These are phyloP conservation scores for Trichoderma guizhouense DNA, from an alignment of 2,329 filamentous ascomycete species.

Conservation along the genomic window DNA sequence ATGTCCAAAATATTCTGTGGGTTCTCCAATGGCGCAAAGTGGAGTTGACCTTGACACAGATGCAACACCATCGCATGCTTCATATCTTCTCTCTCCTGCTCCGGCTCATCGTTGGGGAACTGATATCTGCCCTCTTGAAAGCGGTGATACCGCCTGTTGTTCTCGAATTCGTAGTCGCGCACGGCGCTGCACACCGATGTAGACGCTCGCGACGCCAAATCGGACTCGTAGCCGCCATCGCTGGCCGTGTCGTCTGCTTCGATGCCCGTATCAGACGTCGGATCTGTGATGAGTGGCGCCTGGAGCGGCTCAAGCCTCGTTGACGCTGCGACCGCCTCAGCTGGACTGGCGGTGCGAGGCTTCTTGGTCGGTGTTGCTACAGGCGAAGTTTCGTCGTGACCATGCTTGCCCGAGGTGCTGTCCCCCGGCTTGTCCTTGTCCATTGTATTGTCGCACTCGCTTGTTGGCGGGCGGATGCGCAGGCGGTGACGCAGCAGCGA, in stretches of 20 bases:
- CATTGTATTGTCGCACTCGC: neutral
- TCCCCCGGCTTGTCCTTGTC: constrained; percentile 1
- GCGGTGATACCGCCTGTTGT: constrained; percentile 41
- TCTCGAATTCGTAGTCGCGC: constrained; percentile 41
- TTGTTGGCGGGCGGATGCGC: neutral
- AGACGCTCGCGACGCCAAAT: constrained; percentile 17
- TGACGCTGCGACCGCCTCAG: neutral
- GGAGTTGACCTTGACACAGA: constrained; percentile 37
- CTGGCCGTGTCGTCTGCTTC: constrained; percentile 1
- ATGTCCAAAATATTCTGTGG: constrained; percentile 40
- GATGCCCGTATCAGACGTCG: neutral
- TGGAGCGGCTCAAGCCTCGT: neutral
- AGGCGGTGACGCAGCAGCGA: neutral
- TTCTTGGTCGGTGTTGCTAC: neutral
- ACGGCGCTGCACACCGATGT: constrained; percentile 30
- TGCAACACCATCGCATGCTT: constrained; percentile 39
- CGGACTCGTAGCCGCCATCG: constrained; percentile 17
- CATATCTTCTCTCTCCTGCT: constrained; percentile 44
- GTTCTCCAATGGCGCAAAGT: constrained; percentile 40
- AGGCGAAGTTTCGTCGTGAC: neutral
- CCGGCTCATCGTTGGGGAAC: constrained; percentile 43
- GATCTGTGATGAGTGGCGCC: neutral
- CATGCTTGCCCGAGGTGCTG: neutral
- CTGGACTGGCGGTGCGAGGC: neutral
- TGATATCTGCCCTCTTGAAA: constrained; percentile 39